phyloP scores from a whole-genome alignment of 148 eudicot genomes.

The Persicaria maculosa region DNA sequence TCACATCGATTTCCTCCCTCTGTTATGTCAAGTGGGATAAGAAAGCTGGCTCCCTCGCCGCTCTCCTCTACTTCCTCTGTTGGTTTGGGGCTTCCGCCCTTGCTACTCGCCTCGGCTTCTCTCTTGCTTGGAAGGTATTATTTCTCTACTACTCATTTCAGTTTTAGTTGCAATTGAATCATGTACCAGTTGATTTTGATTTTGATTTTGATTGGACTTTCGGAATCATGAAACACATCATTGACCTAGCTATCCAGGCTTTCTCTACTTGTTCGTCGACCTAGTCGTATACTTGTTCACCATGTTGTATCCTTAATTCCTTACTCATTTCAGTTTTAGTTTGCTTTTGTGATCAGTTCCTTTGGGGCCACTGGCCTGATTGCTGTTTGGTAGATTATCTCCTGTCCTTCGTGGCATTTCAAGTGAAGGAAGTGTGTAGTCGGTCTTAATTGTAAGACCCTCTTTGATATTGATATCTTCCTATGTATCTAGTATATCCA shows the following conservation, averaged over 20 bases:
- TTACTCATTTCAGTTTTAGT: no score
- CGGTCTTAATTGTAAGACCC: no score
- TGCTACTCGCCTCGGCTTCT: conserved; percentile 32
- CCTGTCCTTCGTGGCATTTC: no score
- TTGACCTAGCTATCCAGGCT: not conserved
- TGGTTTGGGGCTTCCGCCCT: conserved; percentile 41
- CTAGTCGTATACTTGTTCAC: no score
- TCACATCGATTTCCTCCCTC: conserved; percentile 28
- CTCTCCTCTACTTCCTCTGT: conserved; percentile 44
- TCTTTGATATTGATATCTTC: no score
- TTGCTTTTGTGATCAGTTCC: no score
- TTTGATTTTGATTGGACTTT: not conserved
- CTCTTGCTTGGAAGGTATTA: conserved; percentile 64
- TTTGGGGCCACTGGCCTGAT: no score
- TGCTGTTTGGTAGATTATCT: no score
- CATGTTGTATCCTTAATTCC: no score
- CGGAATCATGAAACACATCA: not conserved
- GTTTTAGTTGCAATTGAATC: not conserved
- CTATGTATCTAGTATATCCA: no score
- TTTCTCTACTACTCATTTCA: not conserved
- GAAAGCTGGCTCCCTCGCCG: conserved; percentile 57
- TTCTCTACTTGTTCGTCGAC: no score
- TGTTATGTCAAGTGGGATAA: conserved; percentile 45
- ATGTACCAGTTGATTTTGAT: not conserved
- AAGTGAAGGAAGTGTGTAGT: no score